Evolutionary conservation across 1,284 basidiomycete species (phyloP).

Genomic region (Stereum hirsutum): DNA sequence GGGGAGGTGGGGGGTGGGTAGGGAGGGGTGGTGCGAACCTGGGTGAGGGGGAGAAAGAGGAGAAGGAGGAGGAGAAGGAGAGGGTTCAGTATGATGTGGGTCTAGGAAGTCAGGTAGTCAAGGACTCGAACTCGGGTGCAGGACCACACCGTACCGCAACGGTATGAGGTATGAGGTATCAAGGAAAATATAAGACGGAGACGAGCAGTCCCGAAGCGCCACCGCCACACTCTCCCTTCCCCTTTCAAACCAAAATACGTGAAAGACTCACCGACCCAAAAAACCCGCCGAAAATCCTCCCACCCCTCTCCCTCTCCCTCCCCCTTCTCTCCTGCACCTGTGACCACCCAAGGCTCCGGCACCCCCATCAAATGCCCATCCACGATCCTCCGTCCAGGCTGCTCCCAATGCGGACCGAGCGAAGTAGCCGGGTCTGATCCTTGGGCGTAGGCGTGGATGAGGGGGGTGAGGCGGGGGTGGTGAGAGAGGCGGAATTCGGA

Average conservation of each 20-base stretch:
- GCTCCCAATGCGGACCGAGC: constrained; percentile 72
- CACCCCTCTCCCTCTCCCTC: no score
- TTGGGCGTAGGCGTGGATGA: constrained; percentile 55
- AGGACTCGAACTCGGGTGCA: no score
- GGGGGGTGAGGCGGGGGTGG: constrained; percentile 45
- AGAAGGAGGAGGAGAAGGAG: neutral
- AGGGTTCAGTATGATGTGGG: neutral
- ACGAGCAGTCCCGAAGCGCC: constrained; percentile 19
- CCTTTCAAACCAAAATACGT: no score
- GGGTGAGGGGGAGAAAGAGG: neutral
- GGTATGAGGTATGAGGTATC: constrained; percentile 47
- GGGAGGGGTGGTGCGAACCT: constrained; percentile 32
- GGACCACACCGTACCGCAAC: no score
- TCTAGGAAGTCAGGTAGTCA: neutral
- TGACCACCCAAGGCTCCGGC: no score
- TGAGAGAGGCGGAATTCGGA: constrained; percentile 66
- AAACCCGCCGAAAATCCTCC: no score
- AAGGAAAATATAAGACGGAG: constrained; percentile 27
- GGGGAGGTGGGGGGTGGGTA: constrained; percentile 34
- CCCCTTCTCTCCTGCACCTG: no score
- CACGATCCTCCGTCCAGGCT: constrained; percentile 72
- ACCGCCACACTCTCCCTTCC: no score
- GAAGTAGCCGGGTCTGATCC: constrained; percentile 42
- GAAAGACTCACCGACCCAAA: no score
- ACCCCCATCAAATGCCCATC: constrained; percentile 65